Percentiles rank a stretch among this genome's conserved stretches.
phyloP scores from a whole-genome alignment of 2,329 filamentous ascomycete genomes.

The Dothidotthia symphoricarpi region DNA sequence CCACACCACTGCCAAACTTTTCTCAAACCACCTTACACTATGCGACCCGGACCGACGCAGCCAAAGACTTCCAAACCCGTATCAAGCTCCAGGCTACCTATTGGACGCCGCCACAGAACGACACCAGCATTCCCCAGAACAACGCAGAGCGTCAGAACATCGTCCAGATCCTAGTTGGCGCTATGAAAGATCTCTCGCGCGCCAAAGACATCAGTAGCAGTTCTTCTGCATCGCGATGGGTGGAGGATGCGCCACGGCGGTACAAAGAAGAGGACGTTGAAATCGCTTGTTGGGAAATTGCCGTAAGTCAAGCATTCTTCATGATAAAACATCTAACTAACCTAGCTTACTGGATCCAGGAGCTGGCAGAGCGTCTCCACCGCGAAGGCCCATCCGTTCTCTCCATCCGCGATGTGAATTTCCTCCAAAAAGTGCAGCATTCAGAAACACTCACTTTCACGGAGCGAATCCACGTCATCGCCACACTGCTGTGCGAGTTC shows the following conservation, averaged over 20 bases:
- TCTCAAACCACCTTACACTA: too few species aligned
- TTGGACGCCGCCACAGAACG: too few species aligned
- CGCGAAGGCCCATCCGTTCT: conserved; percentile 4
- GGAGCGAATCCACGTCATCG: conserved; percentile 9
- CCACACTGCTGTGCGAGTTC: conserved; percentile 4
- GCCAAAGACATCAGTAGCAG: conserved; percentile 6
- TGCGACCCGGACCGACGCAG: too few species aligned
- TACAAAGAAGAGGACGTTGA: conserved; percentile 10
- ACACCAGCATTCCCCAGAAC: too few species aligned
- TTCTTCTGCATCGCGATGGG: conserved; percentile 3
- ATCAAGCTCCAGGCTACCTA: too few species aligned
- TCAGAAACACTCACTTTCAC: conserved; percentile 8
- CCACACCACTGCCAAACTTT: too few species aligned
- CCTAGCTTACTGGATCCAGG: not conserved
- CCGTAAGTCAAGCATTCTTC: not conserved
- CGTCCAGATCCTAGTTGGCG: conserved; percentile 1
- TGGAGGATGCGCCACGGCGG: not conserved
- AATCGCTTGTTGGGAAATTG: conserved; percentile 14
- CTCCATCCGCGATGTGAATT: conserved; percentile 4
- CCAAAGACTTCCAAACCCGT: too few species aligned
- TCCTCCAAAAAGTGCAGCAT: conserved; percentile 2
- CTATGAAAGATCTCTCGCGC: conserved; percentile 4
- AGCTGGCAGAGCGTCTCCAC: conserved; percentile 8
- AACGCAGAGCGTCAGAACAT: too few species aligned
- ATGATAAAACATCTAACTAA: conserved; percentile 1